Evolutionary conservation across 169 alveolate species (phyloP).

Genomic region (Plasmodium cynomolgi): DNA sequence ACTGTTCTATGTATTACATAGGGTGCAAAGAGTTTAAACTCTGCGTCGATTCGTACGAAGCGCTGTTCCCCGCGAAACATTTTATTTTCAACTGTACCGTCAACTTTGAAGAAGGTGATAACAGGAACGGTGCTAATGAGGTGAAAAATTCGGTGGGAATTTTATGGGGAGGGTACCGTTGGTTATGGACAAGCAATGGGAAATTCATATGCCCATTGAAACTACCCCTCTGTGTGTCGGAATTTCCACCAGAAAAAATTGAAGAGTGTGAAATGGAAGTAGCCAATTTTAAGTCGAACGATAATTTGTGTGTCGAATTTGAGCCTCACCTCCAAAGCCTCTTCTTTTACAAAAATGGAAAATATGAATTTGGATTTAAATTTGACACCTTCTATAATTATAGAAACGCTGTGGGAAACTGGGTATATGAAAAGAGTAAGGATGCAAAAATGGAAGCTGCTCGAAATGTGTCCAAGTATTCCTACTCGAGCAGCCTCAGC

Average conservation of each 20-base stretch:
- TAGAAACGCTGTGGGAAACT: conserved; percentile 12
- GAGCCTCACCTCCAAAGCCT: conserved; percentile 86
- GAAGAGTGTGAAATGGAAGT: conserved; percentile 71
- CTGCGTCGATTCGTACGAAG: conserved; percentile 52
- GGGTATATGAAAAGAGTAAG: not conserved
- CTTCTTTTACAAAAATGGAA: conserved; percentile 83
- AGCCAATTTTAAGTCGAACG: conserved; percentile 72
- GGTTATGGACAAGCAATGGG: conserved; percentile 86
- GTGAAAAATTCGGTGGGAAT: conserved; percentile 74
- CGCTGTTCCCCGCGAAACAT: conserved; percentile 69
- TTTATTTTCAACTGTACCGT: conserved; percentile 78
- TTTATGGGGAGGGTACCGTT: conserved; percentile 82
- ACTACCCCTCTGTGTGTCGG: conserved; percentile 77
- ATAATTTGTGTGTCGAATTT: conserved; percentile 84
- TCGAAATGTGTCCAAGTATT: conserved; percentile 5
- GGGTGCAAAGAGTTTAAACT: conserved; percentile 72
- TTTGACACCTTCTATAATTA: conserved; percentile 85
- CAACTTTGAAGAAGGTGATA: conserved; percentile 37
- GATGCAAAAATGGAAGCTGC: conserved; percentile 9
- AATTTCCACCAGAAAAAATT: conserved; percentile 55
- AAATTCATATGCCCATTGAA: conserved; percentile 80
- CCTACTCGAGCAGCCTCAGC: conserved; percentile 25
- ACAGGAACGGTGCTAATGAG: not conserved
- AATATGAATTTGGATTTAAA: conserved; percentile 83
- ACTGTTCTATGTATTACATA: conserved; percentile 51